A percentile compares a stretch with the other conserved stretches of the same genome.
Conservation (phyloP, 2,329 filamentous ascomycete genomes). For the Sphaerulina musiva region DNA sequence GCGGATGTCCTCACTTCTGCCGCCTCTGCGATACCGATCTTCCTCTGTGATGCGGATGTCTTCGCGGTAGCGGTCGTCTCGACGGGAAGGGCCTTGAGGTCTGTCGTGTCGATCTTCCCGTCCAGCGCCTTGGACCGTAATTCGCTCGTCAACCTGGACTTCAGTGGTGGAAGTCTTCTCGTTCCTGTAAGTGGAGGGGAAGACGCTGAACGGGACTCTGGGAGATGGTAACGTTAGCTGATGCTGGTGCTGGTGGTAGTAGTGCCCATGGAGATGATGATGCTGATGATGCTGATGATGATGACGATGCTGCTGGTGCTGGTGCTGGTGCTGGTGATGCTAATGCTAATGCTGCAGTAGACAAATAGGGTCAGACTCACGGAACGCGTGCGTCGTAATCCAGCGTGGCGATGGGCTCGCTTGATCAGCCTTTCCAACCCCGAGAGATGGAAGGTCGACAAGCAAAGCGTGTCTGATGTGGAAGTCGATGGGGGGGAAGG, state of each 20-base stretch:
- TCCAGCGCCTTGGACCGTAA: constrained; percentile 79
- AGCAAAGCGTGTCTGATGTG: constrained; percentile 17
- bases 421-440: constrained; percentile 58
- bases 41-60: constrained; percentile 79
- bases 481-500: not conserved
- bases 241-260: not conserved
- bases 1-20: constrained; percentile 37
- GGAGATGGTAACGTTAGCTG: constrained; percentile 3
- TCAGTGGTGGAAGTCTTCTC: constrained; percentile 57
- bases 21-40: constrained; percentile 61
- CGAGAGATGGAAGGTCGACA: constrained; percentile 24
- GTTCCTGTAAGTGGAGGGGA: constrained; percentile 93
- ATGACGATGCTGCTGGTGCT: not conserved
- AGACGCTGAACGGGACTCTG: constrained; percentile 95
- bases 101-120: constrained; percentile 88
- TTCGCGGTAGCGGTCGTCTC: constrained; percentile 63
- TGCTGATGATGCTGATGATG: too few species aligned
- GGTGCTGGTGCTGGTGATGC: not conserved
- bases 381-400: constrained; percentile 99
- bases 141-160: constrained; percentile 82
- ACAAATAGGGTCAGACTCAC: constrained; percentile 28
- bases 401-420: constrained; percentile 81
- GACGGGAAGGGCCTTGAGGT: constrained; percentile 55
- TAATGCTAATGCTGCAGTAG: not conserved
- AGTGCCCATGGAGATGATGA: not conserved